Percentiles rank a stretch among this genome's conserved stretches.
phyloP scores from a whole-genome alignment of 768 basidiomycete genomes.

The Leccinum sublutescens region DNA sequence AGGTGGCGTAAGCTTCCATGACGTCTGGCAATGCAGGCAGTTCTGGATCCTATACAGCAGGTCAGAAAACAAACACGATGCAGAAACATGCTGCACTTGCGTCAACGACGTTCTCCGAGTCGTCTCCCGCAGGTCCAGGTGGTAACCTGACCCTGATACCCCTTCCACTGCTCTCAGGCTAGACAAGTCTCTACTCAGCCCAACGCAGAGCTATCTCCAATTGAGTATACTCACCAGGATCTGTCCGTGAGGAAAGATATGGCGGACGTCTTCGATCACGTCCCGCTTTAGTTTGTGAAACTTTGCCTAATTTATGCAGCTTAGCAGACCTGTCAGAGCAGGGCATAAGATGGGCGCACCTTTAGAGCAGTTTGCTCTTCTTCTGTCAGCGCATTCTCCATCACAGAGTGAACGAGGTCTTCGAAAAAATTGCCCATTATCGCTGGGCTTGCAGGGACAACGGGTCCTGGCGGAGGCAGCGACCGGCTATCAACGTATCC shows the following conservation, averaged over 20 bases:
- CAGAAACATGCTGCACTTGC: constrained; percentile 1
- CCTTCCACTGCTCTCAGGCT: constrained; percentile 26
- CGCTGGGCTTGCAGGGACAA: constrained; percentile 12
- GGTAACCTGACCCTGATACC: constrained; percentile 25
- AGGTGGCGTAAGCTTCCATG: constrained; percentile 19
- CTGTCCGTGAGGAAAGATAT: constrained; percentile 29
- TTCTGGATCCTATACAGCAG: constrained; percentile 12
- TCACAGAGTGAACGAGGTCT: constrained; percentile 24
- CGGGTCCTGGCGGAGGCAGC: neutral
- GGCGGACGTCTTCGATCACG: constrained; percentile 28
- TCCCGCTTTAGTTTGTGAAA: constrained; percentile 31
- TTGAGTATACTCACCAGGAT: constrained; percentile 21
- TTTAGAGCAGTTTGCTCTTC: constrained; percentile 28
- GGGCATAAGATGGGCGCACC: constrained; percentile 4
- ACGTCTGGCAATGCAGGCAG: constrained; percentile 22
- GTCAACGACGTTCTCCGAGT: neutral
- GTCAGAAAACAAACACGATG: neutral
- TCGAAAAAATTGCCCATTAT: constrained; percentile 32
- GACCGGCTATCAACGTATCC: neutral
- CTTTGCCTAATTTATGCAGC: constrained; percentile 18
- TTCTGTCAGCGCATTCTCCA: constrained; percentile 19
- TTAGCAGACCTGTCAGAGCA: neutral
- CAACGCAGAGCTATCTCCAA: neutral
- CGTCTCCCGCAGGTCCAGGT: constrained; percentile 11
- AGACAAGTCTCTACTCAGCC: neutral